Evolutionary conservation across 106 monocot genomes (phyloP).

Genomic region (Dendrobium huoshanense): DNA sequence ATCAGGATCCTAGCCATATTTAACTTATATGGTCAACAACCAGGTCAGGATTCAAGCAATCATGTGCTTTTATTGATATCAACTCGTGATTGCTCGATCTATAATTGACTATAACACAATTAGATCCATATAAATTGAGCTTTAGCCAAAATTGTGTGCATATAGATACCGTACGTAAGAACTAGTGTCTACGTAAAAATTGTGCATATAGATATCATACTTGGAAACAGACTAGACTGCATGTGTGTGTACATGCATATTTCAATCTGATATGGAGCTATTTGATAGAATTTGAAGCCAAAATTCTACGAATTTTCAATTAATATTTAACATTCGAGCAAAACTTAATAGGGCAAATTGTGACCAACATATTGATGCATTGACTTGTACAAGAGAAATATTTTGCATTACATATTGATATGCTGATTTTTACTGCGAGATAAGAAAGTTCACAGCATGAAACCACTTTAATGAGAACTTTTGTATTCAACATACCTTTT

Average conservation of each 20-base stretch:
- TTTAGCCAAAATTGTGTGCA: no score
- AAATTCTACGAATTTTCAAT: neutral
- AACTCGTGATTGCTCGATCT: neutral
- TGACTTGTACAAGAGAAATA: neutral
- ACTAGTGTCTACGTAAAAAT: no score
- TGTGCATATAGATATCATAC: no score
- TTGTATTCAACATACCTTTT: conserved; percentile 41
- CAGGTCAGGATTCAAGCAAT: neutral
- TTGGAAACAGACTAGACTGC: no score
- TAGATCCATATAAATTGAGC: no score
- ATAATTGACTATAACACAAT: no score
- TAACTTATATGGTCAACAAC: neutral
- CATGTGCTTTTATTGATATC: neutral
- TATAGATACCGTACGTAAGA: no score
- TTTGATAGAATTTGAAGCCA: neutral
- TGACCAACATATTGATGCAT: neutral
- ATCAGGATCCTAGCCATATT: neutral
- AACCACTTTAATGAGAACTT: neutral
- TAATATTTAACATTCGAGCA: neutral
- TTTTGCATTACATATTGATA: neutral
- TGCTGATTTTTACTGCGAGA: neutral
- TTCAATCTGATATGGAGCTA: neutral
- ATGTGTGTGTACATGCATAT: neutral
- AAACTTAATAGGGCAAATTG: neutral
- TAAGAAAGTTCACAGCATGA: no score